Conservation (phyloP, 768 basidiomycete genomes). For the Leccinum obscurum region DNA sequence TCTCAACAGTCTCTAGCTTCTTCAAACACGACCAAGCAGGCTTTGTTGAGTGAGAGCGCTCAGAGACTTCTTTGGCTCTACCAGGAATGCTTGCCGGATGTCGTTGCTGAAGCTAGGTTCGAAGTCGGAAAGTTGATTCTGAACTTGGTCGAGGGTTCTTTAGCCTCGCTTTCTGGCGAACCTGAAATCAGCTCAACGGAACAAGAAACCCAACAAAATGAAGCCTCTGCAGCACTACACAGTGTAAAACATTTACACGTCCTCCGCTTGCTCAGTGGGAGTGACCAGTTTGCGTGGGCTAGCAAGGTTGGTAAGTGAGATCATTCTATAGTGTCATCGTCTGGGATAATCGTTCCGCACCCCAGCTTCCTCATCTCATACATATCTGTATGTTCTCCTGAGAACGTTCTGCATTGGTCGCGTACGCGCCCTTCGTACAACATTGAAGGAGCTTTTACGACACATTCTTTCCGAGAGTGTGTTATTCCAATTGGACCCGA, state of each 20-base stretch:
- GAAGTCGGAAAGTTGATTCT: slow-evolving; percentile 81
- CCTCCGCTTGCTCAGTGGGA: slow-evolving; percentile 68
- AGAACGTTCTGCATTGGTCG: slow-evolving; percentile 54
- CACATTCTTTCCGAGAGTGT: slow-evolving; percentile 70
- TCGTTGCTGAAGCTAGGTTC: slow-evolving; percentile 79
- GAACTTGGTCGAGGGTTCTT: slow-evolving; percentile 40
- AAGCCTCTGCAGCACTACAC: slow-evolving; percentile 36
- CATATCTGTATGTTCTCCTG: slow-evolving; percentile 73
- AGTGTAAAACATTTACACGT: slow-evolving; percentile 76
- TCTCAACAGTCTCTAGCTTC: slow-evolving; percentile 52
- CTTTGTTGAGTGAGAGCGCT: slow-evolving; percentile 76
- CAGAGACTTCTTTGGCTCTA: slow-evolving; percentile 85
- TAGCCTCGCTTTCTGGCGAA: slow-evolving; percentile 18
- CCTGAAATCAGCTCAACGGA: slow-evolving; percentile 5
- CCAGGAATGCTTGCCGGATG: slow-evolving; percentile 68
- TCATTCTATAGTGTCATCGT: neutral
- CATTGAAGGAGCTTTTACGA: slow-evolving; percentile 53
- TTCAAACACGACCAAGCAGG: slow-evolving; percentile 43
- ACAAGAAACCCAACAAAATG: slow-evolving; percentile 16
- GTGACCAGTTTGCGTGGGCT: slow-evolving; percentile 78
- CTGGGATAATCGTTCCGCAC: neutral
- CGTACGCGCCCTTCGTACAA: slow-evolving; percentile 52
- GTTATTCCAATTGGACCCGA: slow-evolving; percentile 74
- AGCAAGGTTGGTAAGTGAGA: slow-evolving; percentile 61
- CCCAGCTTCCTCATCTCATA: slow-evolving; percentile 51